Base-by-base conservation (phyloP, 2,329 filamentous ascomycete species). In the Alternaria sp. region DNA sequence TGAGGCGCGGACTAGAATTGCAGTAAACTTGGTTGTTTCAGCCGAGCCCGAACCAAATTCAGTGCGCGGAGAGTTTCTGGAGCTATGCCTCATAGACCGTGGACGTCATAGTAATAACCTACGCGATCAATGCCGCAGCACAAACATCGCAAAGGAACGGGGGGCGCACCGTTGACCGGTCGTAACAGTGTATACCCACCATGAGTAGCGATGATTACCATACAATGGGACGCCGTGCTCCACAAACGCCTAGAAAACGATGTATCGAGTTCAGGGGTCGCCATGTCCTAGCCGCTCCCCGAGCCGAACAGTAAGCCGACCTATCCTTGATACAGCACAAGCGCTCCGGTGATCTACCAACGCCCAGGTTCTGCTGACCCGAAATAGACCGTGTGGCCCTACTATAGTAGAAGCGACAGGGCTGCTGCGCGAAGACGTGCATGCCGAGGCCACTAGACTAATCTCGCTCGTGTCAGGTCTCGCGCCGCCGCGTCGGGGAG, bases 391-490 rank as follows among this genome's bases (percentile, higher is more conserved):
- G 51, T 61, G 46, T 53, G 51, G 45, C 54, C 62, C 36, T 40
- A 40, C 36, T 40, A 40, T 40, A 40, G 32, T 59, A 53, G 52
- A 67, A 52, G 36, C 55, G 55, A 61, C 56, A 68, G 62, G 68
- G 55, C 59, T 67, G 62, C 56, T 58, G 67, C 57, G 63, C 60
- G 56, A 67, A 66, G 62, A 59, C 71, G 57, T 67, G 71, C 56
- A 67, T 65, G 72, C 73, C 74, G 61, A 74, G 71, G 47, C 53
- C 62, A 53, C 70, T 74, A 76, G 68, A 49, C 60, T 64, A 69
- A 66, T 70, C 61, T 67, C 60, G 65, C 65, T 15, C 47, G 66
- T 71, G 67, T 71, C 73, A 72, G 69, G 67, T 64, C 61, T 59
- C 30, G 51, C 53, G 62, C 69, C 68, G 67, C 62, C 59, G 53